phyloP scores from a whole-genome alignment of 2,329 filamentous ascomycete genomes.

The Penicillium capsulatum region DNA sequence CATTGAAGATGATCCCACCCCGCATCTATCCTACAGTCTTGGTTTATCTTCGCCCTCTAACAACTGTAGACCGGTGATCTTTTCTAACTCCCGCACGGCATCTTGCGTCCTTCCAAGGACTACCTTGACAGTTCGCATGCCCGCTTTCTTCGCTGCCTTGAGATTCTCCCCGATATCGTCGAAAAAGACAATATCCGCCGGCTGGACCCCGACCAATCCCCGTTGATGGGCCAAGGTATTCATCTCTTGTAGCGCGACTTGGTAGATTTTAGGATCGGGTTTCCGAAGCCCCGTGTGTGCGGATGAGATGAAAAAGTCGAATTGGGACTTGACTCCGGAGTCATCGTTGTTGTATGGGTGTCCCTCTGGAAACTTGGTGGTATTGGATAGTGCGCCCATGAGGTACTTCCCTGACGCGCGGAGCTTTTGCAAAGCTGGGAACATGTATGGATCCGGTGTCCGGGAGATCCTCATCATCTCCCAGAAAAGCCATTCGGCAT shows the following conservation, averaged over 20 bases:
- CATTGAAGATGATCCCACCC: too few relatives aligned
- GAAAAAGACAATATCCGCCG: conserved; percentile 74
- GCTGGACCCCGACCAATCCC: conserved; percentile 52
- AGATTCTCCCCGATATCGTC: conserved; percentile 95
- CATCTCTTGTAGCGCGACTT: conserved; percentile 64
- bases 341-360: conserved; percentile 62
- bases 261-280: conserved; percentile 77
- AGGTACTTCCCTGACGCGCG: conserved; percentile 62
- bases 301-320: conserved; percentile 83
- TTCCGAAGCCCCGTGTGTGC: conserved; percentile 86
- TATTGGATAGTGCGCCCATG: conserved; percentile 83
- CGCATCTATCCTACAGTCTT: too few relatives aligned
- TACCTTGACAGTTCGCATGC: conserved; percentile 83
- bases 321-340: conserved; percentile 61
- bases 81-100: conserved; percentile 78
- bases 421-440: conserved; percentile 70
- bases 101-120: conserved; percentile 70
- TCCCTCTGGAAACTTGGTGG: conserved; percentile 73
- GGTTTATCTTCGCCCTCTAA: conserved; percentile 38
- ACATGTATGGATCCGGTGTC: conserved; percentile 79
- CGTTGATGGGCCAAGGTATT: conserved; percentile 59
- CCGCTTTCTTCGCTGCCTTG: conserved; percentile 68
- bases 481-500: conserved; percentile 78
- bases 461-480: conserved; percentile 78
- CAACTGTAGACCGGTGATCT: conserved; percentile 61